phyloP scores from a whole-genome alignment of 2,329 filamentous ascomycete species.

The Penicillium sp. region DNA sequence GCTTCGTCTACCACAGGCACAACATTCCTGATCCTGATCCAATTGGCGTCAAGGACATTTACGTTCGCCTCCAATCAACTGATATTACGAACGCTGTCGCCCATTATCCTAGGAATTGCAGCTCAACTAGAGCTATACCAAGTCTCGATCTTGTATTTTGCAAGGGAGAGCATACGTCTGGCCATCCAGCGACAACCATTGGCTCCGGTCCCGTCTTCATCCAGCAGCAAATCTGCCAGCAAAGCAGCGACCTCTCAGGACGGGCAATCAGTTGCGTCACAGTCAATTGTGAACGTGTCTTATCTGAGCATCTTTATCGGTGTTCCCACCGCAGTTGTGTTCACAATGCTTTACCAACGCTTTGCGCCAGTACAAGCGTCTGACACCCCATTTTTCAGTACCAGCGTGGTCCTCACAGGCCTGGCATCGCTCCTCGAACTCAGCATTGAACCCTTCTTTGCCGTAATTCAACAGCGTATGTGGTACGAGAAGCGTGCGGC shows the following conservation, averaged over 20 bases:
- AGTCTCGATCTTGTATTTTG: conserved; percentile 90
- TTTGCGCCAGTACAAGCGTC: conserved; percentile 51
- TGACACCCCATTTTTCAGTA: conserved; percentile 61
- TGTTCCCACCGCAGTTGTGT: conserved; percentile 57
- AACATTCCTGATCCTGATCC: conserved; percentile 80
- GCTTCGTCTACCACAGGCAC: conserved; percentile 62
- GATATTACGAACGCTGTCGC: conserved; percentile 82
- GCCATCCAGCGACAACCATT: conserved; percentile 74
- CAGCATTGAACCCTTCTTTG: conserved; percentile 82
- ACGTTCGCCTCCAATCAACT: conserved; percentile 93
- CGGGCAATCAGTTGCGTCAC: conserved; percentile 43
- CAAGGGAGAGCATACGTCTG: conserved; percentile 85
- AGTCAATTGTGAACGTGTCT: conserved; percentile 83
- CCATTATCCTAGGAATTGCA: conserved; percentile 76
- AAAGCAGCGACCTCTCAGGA: conserved; percentile 15
- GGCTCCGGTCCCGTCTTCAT: conserved; percentile 21
- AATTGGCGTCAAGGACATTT: conserved; percentile 79
- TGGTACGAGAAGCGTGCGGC: conserved; percentile 75
- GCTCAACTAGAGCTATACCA: conserved; percentile 92
- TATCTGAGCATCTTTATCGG: conserved; percentile 75
- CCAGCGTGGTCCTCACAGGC: conserved; percentile 55
- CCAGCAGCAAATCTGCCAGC: conserved; percentile 16
- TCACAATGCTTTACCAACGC: conserved; percentile 67
- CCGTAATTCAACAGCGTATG: conserved; percentile 77
- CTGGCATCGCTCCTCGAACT: conserved; percentile 69